Evolutionary conservation across 768 basidiomycete species (phyloP), one percentile per base, ranked within the genome.

Genomic region (Russula sp.): DNA sequence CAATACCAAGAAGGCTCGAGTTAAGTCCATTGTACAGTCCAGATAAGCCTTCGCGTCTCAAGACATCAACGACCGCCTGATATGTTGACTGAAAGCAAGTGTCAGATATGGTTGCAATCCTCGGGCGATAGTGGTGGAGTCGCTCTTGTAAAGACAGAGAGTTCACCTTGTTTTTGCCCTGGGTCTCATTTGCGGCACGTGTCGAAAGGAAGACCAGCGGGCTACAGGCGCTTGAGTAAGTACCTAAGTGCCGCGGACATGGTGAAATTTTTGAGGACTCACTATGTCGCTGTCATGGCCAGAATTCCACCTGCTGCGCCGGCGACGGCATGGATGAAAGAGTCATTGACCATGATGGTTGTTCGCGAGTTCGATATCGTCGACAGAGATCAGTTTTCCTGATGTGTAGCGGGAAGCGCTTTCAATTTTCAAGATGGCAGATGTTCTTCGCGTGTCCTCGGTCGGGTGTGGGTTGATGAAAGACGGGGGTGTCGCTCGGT

Each of bases 121-220:
- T 39, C 51, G 31, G 53, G 44, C 6, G 16, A 47, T 6, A 22
- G 14, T 18, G 56, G 55, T 50, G 14, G 50, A 16, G 42, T 58
- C 22, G 20, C 48, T 58, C 10, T 56, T 7, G n/a, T 16, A 49
- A 20, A 32, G 10, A 35, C 22, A 35, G 14, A 48, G 27, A 48
- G 65, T 75, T 59, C 48, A 89, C 93, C 80, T 91, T 88, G 64
- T 84, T 76, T 66, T 89, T 83, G 52, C 82, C 86, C 77, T 87
- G 91, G 0, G 88, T 87, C 68, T 92, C 88, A 4, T 98, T 92
- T 7, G 95, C 96, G 3, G 94, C 92, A 54, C 95, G 84, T 1
- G 96, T 98, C 8, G 92, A 95, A 47, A 98, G 76, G 72, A 94
- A 89, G 63, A 97, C 86, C 40, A 99, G 81, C 7, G 97, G 97